Base-by-base conservation (phyloP, 768 basidiomycete species). In the Mrakia gelida region DNA sequence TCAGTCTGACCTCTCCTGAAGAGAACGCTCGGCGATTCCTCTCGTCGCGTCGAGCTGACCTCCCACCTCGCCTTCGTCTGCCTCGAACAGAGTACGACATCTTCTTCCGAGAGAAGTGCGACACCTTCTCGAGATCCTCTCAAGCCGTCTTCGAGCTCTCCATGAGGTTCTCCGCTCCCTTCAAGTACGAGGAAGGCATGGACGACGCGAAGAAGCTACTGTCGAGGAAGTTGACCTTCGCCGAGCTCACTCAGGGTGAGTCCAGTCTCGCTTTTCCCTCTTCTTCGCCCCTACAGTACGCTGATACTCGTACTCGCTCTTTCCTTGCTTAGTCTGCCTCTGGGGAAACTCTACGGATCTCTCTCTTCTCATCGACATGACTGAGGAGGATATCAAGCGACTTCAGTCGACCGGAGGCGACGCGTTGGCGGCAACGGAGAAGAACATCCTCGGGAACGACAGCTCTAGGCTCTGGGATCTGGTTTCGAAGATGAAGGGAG, bases 381-480 rank as follows among this genome's bases (percentile, higher is more conserved):
- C 81, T 10, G 95, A 98, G 85, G 95, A 97, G 43, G 95, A 97
- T 84, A 97, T 98, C 86, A 95, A 94, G 84, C 89, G 91, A 67
- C 88, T 97, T n/a, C 95, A 98, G 83, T 95, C 94, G 21, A 96
- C 95, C 26, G 95, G 95, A 16, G 94, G 94, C n/a, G 95, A 94
- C 67, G 90, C 93, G 79, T 90, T 98, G 65, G 95, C 95, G 3
- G 93, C 94, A 1, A 95, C 95, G 1, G 94, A 96, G 85, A 95
- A 95, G 86, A 97, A 97, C 83, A 97, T 97, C 80, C 87, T 97
- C 43, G 95, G 94, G 52, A 96, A 97, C 85, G 87, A 94, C 82
- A 86, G 93, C 79, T 83, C 85, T 61, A 84, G 88, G 28, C 85
- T 94, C 13, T 95, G 93, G 92, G 88, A 91, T 28, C 85, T 89